Conservation (phyloP, 768 basidiomycete genomes). For the Podaxis mareebaensis region DNA sequence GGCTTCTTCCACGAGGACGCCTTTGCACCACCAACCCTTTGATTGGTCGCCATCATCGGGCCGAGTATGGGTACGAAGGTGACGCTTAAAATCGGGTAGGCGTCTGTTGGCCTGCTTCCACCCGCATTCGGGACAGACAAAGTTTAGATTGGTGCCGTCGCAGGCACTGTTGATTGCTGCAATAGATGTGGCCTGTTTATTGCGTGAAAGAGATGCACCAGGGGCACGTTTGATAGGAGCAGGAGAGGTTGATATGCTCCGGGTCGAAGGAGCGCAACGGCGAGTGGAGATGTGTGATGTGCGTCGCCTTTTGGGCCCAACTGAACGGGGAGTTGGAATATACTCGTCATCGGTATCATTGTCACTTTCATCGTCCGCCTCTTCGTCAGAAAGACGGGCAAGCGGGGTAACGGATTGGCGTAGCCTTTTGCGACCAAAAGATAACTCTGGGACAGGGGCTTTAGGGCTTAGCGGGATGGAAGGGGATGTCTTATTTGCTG, state of each 20-base stretch:
- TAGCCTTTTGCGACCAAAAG: conserved; percentile 1
- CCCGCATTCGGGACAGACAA: conserved; percentile 47
- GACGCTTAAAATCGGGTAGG: conserved; percentile 59
- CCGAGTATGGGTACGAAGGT: conserved; percentile 56
- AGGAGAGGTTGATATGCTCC: background rate
- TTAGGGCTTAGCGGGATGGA: conserved; percentile 1
- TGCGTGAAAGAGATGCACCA: conserved; percentile 38
- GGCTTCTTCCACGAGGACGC: conserved; percentile 29
- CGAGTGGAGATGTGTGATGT: background rate
- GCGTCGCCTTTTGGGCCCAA: conserved; percentile 6
- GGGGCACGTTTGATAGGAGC: conserved; percentile 4
- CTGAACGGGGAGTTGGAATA: conserved; percentile 33
- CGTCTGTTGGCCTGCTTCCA: conserved; percentile 52
- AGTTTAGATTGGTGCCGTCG: conserved; percentile 24
- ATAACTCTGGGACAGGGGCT: background rate
- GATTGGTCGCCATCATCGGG: conserved; percentile 38
- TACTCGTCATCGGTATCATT: conserved; percentile 48
- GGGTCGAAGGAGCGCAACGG: background rate
- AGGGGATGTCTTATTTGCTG: conserved; percentile 14
- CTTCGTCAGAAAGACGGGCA: conserved; percentile 18
- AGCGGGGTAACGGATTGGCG: background rate
- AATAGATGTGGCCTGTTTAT: conserved; percentile 37
- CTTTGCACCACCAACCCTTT: conserved; percentile 39
- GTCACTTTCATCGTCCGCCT: conserved; percentile 37
- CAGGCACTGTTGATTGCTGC: conserved; percentile 24